Percentiles rank a stretch among this genome's conserved stretches.
phyloP scores from a whole-genome alignment of 352 stramenopile genomes.

The Saprolegnia diclina region DNA sequence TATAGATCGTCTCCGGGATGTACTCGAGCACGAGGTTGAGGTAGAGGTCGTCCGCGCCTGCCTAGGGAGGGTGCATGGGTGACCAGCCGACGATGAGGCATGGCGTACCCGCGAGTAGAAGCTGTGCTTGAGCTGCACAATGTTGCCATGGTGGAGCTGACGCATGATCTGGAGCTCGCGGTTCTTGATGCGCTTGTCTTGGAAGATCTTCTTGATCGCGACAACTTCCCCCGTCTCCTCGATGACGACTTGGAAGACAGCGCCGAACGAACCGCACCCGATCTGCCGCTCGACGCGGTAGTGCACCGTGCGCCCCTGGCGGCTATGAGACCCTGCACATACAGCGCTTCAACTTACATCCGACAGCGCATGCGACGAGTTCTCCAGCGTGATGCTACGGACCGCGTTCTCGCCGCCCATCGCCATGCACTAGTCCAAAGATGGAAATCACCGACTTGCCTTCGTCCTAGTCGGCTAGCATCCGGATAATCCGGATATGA shows the following conservation, averaged over 20 bases:
- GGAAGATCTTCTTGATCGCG: conserved; percentile 87
- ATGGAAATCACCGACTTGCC: background rate
- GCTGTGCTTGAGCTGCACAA: conserved; percentile 83
- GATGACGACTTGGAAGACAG: conserved; percentile 74
- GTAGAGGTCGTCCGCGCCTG: conserved; percentile 77
- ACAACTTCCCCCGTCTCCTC: conserved; percentile 81
- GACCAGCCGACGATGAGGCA: background rate
- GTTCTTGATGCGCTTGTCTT: conserved; percentile 80
- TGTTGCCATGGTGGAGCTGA: conserved; percentile 79
- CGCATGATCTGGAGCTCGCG: conserved; percentile 78
- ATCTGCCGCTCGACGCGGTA: conserved; percentile 88
- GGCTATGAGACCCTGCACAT: background rate
- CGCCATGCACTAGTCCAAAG: background rate
- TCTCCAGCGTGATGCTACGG: conserved; percentile 27
- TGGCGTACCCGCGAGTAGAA: conserved; percentile 78
- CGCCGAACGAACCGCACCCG: conserved; percentile 73
- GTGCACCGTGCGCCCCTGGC: conserved; percentile 23
- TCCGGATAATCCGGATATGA: conserved; percentile 12
- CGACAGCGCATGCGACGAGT: conserved; percentile 24
- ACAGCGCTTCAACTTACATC: conserved; percentile 11
- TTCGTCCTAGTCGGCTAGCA: background rate
- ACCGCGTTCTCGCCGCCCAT: conserved; percentile 24
- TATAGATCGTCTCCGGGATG: conserved; percentile 90
- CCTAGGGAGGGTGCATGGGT: background rate
- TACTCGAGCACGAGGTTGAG: conserved; percentile 81